Base-by-base conservation (phyloP, 768 basidiomycete genomes). In the Trametes elegans region DNA sequence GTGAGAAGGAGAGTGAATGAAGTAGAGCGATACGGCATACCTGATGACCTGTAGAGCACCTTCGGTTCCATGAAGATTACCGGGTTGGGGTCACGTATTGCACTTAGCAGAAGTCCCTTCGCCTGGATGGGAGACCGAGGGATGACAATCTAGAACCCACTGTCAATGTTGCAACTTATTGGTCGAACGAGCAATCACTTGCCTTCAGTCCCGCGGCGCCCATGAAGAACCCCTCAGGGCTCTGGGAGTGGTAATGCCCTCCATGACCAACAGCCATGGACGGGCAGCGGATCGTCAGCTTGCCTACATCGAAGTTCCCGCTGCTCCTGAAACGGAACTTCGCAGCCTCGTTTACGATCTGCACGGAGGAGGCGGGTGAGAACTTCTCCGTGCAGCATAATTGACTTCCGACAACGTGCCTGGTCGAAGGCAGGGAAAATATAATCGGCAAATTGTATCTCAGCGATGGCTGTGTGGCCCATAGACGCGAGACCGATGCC, bases 21-120 rank as follows among this genome's bases (percentile, higher is more conserved):
- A 32, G 14, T 7, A 24, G 11, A 21, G 8, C 10, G 13, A 42
- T 14, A 50, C 54, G 44, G 50, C 62, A 19, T 61, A 88, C 88
- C 82, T 64, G 94, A 83, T 40, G 93, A 94, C 45, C 94, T 86
- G 68, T 98, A 98, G 13, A 98, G 74, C 53, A 96, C 81, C 74
- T 98, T 87, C 40, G 94, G 94, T 69, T 98, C 94, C 86, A 98
- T 91, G 70, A 98, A 92, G 39, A 98, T 83, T 13, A 93, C 90
- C 0, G 95, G 95, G 64, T 95, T 95, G 0, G 92, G 90, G 64
- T 98, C 94, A 31, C 93, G 83, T 49, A 98, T 92, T 0, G 93
- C 85, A 14, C 84, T 81, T 8, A 97, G 76, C 5, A 98, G 75
- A 2, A 98, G 76, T 0, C 94, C 94, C 70, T 97, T 97, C n/a